These are phyloP conservation scores for Lichtheimia ornata DNA, from an alignment of 371 early-diverging fungal species.

Conservation along the genomic window DNA sequence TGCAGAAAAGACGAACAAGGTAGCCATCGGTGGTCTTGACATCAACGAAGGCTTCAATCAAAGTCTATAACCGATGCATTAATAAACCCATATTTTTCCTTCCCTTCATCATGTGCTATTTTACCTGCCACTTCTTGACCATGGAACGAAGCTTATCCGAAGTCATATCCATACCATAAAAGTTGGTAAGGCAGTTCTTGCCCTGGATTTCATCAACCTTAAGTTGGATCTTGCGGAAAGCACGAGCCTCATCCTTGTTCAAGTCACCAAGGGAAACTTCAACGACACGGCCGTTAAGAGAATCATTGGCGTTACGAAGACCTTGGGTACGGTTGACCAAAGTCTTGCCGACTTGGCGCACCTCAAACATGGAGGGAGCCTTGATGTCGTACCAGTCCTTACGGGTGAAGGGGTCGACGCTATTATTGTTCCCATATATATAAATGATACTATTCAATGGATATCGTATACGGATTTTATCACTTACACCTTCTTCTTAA, in stretches of 20 bases:
- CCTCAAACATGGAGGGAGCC: conserved; percentile 95
- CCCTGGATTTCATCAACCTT: conserved; percentile 98
- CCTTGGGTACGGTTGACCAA: conserved; percentile 99
- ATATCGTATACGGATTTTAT: background rate
- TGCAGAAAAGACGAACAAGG: conserved; percentile 96
- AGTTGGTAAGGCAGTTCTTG: conserved; percentile 99
- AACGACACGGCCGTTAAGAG: conserved; percentile 96
- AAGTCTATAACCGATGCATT: conserved; percentile 49
- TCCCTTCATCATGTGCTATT: background rate
- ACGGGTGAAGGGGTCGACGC: conserved; percentile 95
- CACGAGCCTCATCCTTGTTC: conserved; percentile 92
- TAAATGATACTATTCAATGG: background rate
- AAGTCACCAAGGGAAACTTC: conserved; percentile 99
- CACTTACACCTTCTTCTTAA: conserved; percentile 96
- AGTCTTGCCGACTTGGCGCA: conserved; percentile 96
- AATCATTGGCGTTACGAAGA: conserved; percentile 96
- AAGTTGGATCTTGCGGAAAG: conserved; percentile 99
- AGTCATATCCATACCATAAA: conserved; percentile 99
- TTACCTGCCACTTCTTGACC: conserved; percentile 98
- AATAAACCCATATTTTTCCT: background rate
- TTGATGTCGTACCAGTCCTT: conserved; percentile 99
- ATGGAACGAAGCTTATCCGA: conserved; percentile 99
- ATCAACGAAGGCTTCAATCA: conserved; percentile 98
- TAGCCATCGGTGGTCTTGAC: conserved; percentile 99
- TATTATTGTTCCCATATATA: conserved; percentile 30